phyloP scores from a whole-genome alignment of 805 yeast species.

The Candida incommunis region DNA sequence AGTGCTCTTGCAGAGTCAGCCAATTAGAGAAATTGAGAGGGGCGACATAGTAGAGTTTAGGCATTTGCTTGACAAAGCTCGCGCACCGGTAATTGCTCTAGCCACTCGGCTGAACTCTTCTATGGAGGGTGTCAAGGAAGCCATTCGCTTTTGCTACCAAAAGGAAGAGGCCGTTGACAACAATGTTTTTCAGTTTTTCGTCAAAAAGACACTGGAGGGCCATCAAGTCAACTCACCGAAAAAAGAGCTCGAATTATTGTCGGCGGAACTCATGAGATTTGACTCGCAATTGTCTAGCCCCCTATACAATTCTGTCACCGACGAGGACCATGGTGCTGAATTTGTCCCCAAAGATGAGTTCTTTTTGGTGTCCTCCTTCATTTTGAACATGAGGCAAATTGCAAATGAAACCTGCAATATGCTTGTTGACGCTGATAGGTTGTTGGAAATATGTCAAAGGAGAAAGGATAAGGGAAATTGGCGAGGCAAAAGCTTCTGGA shows the following conservation, averaged over 20 bases:
- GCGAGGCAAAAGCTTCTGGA: constrained; percentile 29
- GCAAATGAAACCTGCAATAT: constrained; percentile 21
- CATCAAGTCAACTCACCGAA: constrained; percentile 16
- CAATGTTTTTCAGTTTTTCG: background rate
- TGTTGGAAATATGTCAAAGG: constrained; percentile 19
- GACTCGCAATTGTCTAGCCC: constrained; percentile 24
- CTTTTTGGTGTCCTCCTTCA: constrained; percentile 34
- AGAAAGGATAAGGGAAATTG: constrained; percentile 22
- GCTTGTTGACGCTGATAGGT: constrained; percentile 19
- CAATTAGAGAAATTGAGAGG: background rate
- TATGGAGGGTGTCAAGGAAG: background rate
- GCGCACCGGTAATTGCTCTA: background rate
- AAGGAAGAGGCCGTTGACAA: constrained; percentile 4
- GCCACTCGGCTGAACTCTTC: background rate
- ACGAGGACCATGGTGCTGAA: constrained; percentile 12
- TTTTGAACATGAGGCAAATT: constrained; percentile 32
- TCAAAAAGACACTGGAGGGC: constrained; percentile 9
- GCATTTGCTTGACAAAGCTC: constrained; percentile 1
- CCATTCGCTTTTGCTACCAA: constrained; percentile 4
- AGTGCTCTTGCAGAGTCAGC: background rate
- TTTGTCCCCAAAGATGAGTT: constrained; percentile 35
- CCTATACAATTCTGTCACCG: constrained; percentile 16
- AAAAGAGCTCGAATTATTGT: constrained; percentile 13
- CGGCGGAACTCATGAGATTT: constrained; percentile 21
- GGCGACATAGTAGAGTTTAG: constrained; percentile 2